Conservation (phyloP, 257 asterid genomes). For the Lithospermum erythrorhizon region DNA sequence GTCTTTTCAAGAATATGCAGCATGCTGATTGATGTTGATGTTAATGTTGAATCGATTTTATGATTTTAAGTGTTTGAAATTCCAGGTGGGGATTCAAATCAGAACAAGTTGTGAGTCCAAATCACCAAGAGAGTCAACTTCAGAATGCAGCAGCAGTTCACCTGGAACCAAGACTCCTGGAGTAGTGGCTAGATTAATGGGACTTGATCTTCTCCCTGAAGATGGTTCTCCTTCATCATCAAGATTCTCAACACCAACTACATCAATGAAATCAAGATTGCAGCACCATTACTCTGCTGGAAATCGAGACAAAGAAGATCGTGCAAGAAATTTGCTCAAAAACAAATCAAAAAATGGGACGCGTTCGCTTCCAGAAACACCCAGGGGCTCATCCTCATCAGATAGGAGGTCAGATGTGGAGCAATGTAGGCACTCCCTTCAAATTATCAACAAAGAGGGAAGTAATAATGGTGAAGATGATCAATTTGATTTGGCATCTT, state of each 20-base stretch:
- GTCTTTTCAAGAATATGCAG: too few species aligned
- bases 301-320: background rate
- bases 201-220: slow-evolving; percentile 74
- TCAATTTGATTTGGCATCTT: slow-evolving; percentile 9
- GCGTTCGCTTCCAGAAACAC: slow-evolving; percentile 68
- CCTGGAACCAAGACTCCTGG: slow-evolving; percentile 67
- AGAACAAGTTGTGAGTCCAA: slow-evolving; percentile 31
- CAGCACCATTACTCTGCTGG: slow-evolving; percentile 5
- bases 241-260: slow-evolving; percentile 11
- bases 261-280: slow-evolving; percentile 13
- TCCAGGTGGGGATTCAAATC: slow-evolving; percentile 59
- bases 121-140: slow-evolving; percentile 35
- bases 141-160: slow-evolving; percentile 37
- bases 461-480: slow-evolving; percentile 16
- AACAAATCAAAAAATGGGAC: slow-evolving; percentile 32
- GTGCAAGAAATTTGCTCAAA: slow-evolving; percentile 6
- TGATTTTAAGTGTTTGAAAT: slow-evolving; percentile 4
- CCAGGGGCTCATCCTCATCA: slow-evolving; percentile 45
- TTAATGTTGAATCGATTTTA: too few species aligned
- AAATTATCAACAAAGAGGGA: slow-evolving; percentile 36
- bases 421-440: slow-evolving; percentile 52
- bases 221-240: slow-evolving; percentile 30
- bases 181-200: slow-evolving; percentile 92
- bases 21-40: too few species aligned
- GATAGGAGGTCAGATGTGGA: slow-evolving; percentile 64